phyloP scores from a whole-genome alignment of 108 stramenopile genomes.

The Conticribra guillardii region DNA sequence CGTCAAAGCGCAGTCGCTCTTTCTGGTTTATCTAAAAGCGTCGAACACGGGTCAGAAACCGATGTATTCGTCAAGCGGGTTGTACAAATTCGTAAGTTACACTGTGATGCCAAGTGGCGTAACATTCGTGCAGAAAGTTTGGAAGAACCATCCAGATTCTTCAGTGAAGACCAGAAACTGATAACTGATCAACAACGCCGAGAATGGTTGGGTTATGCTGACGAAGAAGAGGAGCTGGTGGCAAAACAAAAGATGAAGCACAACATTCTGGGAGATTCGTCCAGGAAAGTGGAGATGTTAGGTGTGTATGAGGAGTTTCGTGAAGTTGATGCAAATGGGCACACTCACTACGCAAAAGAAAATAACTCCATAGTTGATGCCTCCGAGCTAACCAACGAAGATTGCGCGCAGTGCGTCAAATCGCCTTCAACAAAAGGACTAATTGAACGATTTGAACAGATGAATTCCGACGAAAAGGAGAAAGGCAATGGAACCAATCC shows the following conservation, averaged over 20 bases:
- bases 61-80: conserved; percentile 69
- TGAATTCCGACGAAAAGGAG: background rate
- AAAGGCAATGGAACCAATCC: conserved; percentile 18
- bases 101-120: conserved; percentile 80
- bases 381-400: background rate
- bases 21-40: conserved; percentile 24
- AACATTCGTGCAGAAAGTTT: conserved; percentile 82
- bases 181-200: conserved; percentile 59
- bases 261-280: conserved; percentile 20
- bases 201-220: conserved; percentile 72
- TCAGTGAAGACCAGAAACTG: conserved; percentile 37
- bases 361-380: background rate
- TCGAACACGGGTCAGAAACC: conserved; percentile 45
- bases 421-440: conserved; percentile 16
- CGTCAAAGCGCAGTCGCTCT: conserved; percentile 66
- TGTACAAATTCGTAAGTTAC: conserved; percentile 61
- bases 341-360: background rate
- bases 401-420: conserved; percentile 11
- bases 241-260: conserved; percentile 51
- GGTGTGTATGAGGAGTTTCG: conserved; percentile 42
- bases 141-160: conserved; percentile 30
- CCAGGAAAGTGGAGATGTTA: conserved; percentile 37
- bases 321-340: conserved; percentile 11
- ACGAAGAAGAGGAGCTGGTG: conserved; percentile 61
- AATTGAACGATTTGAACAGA: conserved; percentile 17